phyloP scores from a whole-genome alignment of 495 filamentous ascomycete genomes.

The Neurospora cerealis region DNA sequence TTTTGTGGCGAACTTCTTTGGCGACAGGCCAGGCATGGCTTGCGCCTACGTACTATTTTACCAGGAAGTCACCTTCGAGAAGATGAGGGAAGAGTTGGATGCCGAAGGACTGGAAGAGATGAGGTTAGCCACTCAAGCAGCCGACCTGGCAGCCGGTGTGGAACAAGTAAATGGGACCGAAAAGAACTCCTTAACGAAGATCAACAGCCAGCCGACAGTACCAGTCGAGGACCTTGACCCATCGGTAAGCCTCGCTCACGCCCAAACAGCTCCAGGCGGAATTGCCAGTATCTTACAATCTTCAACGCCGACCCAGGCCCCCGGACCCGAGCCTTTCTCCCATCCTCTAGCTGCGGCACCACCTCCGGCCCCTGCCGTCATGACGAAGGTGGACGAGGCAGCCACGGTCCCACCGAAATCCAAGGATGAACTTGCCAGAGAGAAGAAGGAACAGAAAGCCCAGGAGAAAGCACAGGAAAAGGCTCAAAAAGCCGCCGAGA shows the following conservation, averaged over 20 bases:
- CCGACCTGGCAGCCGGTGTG: constrained; percentile 38
- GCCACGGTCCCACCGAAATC: constrained; percentile 30
- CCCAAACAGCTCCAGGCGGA: constrained; percentile 47
- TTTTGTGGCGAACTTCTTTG: constrained; percentile 97
- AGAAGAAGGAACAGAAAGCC: constrained; percentile 42
- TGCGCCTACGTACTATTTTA: constrained; percentile 98
- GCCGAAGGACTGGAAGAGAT: constrained; percentile 64
- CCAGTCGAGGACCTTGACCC: constrained; percentile 42
- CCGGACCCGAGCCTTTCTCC: constrained; percentile 13
- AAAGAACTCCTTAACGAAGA: constrained; percentile 24
- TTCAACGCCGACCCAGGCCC: constrained; percentile 16
- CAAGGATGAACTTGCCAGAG: constrained; percentile 43
- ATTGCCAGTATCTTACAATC: constrained; percentile 5
- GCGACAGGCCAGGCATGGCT: constrained; percentile 79
- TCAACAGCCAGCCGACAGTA: constrained; percentile 28
- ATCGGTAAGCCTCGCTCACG: constrained; percentile 46
- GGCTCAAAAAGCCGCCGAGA: constrained; percentile 56
- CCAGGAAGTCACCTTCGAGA: constrained; percentile 89
- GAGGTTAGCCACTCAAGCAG: constrained; percentile 44
- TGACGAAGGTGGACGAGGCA: constrained; percentile 17
- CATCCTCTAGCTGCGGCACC: constrained; percentile 20
- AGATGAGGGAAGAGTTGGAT: constrained; percentile 70
- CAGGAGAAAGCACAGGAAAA: constrained; percentile 58
- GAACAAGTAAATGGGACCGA: constrained; percentile 28
- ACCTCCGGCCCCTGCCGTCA: constrained; percentile 19